A percentile compares a stretch with the other conserved stretches of the same genome.
phyloP scores from a whole-genome alignment of 169 alveolate species.

The Theileria equi region DNA sequence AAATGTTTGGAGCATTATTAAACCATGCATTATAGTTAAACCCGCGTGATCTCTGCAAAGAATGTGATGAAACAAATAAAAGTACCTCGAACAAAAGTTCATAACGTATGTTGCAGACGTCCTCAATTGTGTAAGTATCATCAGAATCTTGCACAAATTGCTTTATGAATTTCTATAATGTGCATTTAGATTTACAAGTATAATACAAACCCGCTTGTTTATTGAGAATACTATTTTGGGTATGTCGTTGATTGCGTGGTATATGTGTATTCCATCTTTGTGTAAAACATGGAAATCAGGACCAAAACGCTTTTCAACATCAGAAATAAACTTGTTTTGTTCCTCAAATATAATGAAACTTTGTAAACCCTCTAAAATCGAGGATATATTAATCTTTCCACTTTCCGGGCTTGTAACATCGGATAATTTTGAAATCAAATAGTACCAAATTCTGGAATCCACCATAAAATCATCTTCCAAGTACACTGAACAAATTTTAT shows the following conservation, averaged over 20 bases:
- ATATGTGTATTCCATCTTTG: slow-evolving; percentile 55
- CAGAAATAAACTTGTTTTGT: slow-evolving; percentile 2
- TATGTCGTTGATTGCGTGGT: slow-evolving; percentile 54
- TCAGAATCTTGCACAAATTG: slow-evolving; percentile 31
- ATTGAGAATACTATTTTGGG: slow-evolving; percentile 28
- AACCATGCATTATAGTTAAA: slow-evolving; percentile 13
- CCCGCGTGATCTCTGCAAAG: slow-evolving; percentile 18
- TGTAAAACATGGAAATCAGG: slow-evolving; percentile 11
- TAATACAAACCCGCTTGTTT: slow-evolving; percentile 36
- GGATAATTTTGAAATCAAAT: background rate
- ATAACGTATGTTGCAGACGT: slow-evolving; percentile 55
- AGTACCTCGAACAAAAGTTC: slow-evolving; percentile 56
- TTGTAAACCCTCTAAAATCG: background rate
- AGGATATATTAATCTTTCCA: background rate
- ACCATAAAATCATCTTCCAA: slow-evolving; percentile 5
- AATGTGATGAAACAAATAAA: background rate
- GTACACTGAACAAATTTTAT: slow-evolving; percentile 1
- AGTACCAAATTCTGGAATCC: slow-evolving; percentile 20
- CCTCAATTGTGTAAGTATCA: slow-evolving; percentile 27
- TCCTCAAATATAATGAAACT: background rate
- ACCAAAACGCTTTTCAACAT: slow-evolving; percentile 12
- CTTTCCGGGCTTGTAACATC: background rate
- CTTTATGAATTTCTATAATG: slow-evolving; percentile 48
- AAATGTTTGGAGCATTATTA: slow-evolving; percentile 13
- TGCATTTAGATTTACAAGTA: slow-evolving; percentile 7